Percentiles rank a stretch among this genome's conserved stretches.
Evolutionary conservation across 2,329 filamentous ascomycete genomes (phyloP).

Genomic region (Colletotrichum cordylinicola): DNA sequence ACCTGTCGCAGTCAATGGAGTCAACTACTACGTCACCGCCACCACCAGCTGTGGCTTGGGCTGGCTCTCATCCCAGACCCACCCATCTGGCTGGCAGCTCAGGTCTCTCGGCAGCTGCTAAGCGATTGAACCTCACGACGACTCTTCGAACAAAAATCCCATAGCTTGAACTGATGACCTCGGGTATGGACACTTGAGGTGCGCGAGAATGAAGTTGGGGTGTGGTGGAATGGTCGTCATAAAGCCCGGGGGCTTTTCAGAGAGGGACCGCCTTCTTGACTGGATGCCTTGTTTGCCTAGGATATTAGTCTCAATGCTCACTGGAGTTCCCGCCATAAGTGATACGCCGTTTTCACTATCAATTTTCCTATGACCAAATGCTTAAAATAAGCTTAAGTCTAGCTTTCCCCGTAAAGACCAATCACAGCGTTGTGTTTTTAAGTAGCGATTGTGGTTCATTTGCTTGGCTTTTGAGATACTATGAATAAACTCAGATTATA

Average conservation of each 20-base stretch:
- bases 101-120: background rate
- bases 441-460: too few relatives aligned
- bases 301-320: background rate
- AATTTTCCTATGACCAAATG: too few relatives aligned
- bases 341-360: too few relatives aligned
- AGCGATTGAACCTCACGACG: background rate
- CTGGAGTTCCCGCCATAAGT: rapidly evolving
- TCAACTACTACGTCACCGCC: background rate
- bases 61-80: background rate
- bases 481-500: too few relatives aligned
- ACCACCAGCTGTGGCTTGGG: background rate
- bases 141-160: rapidly evolving
- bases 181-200: background rate
- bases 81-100: background rate
- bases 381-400: too few relatives aligned
- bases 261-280: rapidly evolving
- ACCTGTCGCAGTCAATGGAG: background rate
- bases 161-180: background rate
- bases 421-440: too few relatives aligned
- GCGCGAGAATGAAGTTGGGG: background rate
- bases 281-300: background rate
- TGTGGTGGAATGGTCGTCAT: background rate
- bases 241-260: background rate
- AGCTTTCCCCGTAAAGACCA: too few relatives aligned
- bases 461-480: too few relatives aligned